Evolutionary conservation across 345 rosid species (phyloP), one percentile per base, ranked within the genome.

Genomic region (Eucalyptus camaldulensis): DNA sequence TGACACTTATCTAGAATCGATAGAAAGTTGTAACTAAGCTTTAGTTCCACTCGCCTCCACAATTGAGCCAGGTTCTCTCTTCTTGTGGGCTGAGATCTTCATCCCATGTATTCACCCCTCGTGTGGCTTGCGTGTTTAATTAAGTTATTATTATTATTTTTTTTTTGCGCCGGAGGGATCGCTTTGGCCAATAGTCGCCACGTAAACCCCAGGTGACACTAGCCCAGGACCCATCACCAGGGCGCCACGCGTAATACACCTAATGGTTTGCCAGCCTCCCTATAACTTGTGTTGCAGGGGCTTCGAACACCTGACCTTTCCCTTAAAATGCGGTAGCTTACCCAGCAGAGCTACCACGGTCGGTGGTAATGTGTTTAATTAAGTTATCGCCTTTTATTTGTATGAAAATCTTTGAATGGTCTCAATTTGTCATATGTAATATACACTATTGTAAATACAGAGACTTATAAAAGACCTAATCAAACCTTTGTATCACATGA

Each of bases 61-160:
- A 69, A 97, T 98, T 88, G 99, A 98, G 24, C 97, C 96, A 24
- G 7, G 98, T 98, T 94, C 91, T 97, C 90, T 94, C 94, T 92
- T 98, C 99, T 90, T 97, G 98, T 25, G 98, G 98, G 91, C 99
- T 97, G 67, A 98, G 90, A 27, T 87, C 93, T 80, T 98, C 98
- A 87, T 43, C 90, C 40, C 87, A 92, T 4, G 99, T 98, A 86
- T 98, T 98, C 81, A 94, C 95, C n/a, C 97, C 97, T 91, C 97
- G 93, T 47, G 98, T 98, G 62, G 93, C 99, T 91, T 4, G 25
- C 25, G 4, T 11, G 67, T 62, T 62, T 62, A 62, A 29, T 62
- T 27, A 12, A 25, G 15, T 60, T 29, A 60, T 27, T 33, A 33
- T 33, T 33, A n/a, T n/a, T n/a, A n/a, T n/a, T n/a, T n/a, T n/a